Base-by-base conservation (phyloP, 192 early-diverging fungal genomes). In the Phlyctochytrium planicorne region DNA sequence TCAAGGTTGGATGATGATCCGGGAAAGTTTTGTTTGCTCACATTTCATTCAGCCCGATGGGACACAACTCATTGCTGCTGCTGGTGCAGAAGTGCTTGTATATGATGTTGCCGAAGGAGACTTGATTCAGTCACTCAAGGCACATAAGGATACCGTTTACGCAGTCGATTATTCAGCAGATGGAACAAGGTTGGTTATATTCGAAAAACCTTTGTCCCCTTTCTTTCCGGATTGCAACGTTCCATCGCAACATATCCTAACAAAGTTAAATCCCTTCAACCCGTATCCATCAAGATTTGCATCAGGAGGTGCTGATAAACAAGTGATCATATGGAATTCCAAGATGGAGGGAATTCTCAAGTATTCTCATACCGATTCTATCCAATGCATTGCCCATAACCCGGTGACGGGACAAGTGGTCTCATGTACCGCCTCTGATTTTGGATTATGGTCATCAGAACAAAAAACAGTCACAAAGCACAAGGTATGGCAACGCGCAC, bases 291-390 rank as follows among this genome's bases (percentile, higher is more conserved):
- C 24, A 61, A 53, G 81, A 6, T 85, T 85, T 67, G 85, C 80
- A 14, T 82, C 83, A 17, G 85, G 83, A 0, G 83, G 83, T 12
- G 81, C 83, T 2, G 85, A 87, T 66, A 87, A 87, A 64, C 77
- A 80, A 63, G 85, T 87, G 35, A 75, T 87, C 34, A 86, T 87
- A 1, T 87, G 85, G 85, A 82, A 71, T 59, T 52, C 66, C 52
- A 79, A 75, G 37, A 63, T 76, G 34, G 81, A 87, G 47, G 82
- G 80, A 1, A 72, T 83, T 31, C 50, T 86, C 34, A 86, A 86
- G 60, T 86, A 85, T 63, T 78, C 80, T 4, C 84, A 86, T 61
- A 71, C 60, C 29, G 84, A 86, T 70, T 63, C 82, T 32, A 84
- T 86, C 59, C 84, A 86, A 61, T 40, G 75, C 25, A 40, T 87